These are phyloP conservation scores for Candida dubliniensis DNA, from an alignment of 1,139 yeast genomes.

Conservation along the genomic window DNA sequence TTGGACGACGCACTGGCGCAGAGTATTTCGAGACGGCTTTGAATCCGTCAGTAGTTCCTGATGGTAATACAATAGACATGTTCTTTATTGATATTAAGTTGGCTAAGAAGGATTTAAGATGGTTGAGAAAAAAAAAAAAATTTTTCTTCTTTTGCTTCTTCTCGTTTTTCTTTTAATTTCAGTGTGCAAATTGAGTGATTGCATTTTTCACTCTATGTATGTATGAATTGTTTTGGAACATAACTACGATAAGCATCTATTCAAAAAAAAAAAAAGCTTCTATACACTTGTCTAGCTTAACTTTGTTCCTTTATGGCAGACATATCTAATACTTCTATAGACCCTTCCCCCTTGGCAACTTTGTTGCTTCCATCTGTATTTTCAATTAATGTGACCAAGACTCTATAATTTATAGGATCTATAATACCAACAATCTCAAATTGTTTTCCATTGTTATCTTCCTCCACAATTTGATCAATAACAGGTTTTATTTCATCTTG, in stretches of 20 bases:
- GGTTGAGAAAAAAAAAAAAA: conserved; percentile 4
- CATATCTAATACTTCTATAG: conserved; percentile 84
- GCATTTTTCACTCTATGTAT: too few relatives aligned
- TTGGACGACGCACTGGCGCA: conserved; percentile 76
- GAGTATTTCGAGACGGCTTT: conserved; percentile 54
- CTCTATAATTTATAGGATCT: conserved; percentile 86
- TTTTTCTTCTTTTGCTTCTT: conserved; percentile 15
- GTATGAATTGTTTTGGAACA: too few relatives aligned
- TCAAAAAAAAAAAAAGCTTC: too few relatives aligned
- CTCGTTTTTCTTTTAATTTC: background rate
- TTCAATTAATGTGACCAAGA: conserved; percentile 47
- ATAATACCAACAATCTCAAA: conserved; percentile 73
- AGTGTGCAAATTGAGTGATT: background rate
- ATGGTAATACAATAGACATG: conserved; percentile 41
- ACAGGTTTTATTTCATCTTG: conserved; percentile 52
- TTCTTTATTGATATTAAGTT: conserved; percentile 3
- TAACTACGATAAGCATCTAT: too few relatives aligned
- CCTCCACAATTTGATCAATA: conserved; percentile 56
- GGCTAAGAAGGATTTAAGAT: background rate
- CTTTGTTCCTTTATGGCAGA: conserved; percentile 68
- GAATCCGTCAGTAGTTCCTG: conserved; percentile 51
- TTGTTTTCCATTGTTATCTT: conserved; percentile 41
- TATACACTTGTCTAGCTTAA: background rate
- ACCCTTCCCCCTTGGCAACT: conserved; percentile 56
- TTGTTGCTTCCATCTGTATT: conserved; percentile 49